These are phyloP conservation scores for Stagonosporopsis chrysanthemi DNA, from an alignment of 2,329 filamentous ascomycete species.

Conservation along the genomic window DNA sequence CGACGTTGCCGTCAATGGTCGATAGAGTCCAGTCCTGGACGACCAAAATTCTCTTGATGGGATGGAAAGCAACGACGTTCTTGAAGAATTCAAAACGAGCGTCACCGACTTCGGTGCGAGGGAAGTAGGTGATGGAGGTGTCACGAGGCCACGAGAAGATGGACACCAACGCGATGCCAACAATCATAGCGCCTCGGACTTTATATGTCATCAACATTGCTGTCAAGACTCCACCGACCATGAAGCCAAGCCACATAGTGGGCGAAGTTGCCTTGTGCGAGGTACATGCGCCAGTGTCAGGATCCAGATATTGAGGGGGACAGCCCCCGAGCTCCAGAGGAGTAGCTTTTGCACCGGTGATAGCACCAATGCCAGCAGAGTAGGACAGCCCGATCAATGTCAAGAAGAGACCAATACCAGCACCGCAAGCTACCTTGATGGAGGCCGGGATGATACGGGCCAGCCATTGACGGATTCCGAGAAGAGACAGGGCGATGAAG, in stretches of 20 bases:
- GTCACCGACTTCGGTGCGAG: slow-evolving; percentile 72
- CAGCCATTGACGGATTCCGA: slow-evolving; percentile 76
- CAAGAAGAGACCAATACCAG: slow-evolving; percentile 86
- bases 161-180: slow-evolving; percentile 81
- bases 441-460: slow-evolving; percentile 70
- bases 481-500: slow-evolving; percentile 78
- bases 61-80: slow-evolving; percentile 82
- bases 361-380: slow-evolving; percentile 79
- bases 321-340: slow-evolving; percentile 82
- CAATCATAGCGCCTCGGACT: slow-evolving; percentile 84
- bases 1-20: slow-evolving; percentile 56
- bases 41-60: slow-evolving; percentile 72
- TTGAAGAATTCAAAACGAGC: slow-evolving; percentile 84
- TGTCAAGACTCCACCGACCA: slow-evolving; percentile 82
- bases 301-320: slow-evolving; percentile 56
- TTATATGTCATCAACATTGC: slow-evolving; percentile 83
- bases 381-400: slow-evolving; percentile 82
- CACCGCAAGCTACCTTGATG: slow-evolving; percentile 90
- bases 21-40: slow-evolving; percentile 78
- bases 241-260: slow-evolving; percentile 87
- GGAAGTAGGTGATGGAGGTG: slow-evolving; percentile 81
- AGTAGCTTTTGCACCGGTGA: slow-evolving; percentile 71
- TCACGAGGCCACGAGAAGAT: slow-evolving; percentile 86
- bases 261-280: slow-evolving; percentile 80
- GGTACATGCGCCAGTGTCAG: slow-evolving; percentile 63